phyloP scores from a whole-genome alignment of 2,329 filamentous ascomycete species.

The Diaporthe vaccinii region DNA sequence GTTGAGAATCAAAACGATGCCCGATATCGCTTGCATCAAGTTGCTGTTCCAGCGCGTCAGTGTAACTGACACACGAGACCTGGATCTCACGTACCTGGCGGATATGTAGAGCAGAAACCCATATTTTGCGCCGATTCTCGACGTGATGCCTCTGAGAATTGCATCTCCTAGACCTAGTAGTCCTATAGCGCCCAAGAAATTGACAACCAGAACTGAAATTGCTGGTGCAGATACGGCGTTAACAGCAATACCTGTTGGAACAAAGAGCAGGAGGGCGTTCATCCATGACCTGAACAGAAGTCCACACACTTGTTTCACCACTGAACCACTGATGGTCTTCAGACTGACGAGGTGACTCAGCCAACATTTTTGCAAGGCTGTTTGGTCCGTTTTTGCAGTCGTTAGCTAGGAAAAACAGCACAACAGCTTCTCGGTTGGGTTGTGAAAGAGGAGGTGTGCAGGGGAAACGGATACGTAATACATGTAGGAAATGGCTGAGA shows the following conservation, averaged over 20 bases:
- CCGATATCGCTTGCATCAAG: slow-evolving; percentile 7
- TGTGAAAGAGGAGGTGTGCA: background rate
- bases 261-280: slow-evolving; percentile 16
- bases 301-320: background rate
- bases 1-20: slow-evolving; percentile 3
- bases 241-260: slow-evolving; percentile 10
- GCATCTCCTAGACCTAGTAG: slow-evolving; percentile 3
- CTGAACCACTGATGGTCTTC: background rate
- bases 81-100: background rate
- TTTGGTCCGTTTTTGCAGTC: background rate
- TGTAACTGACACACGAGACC: background rate
- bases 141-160: background rate
- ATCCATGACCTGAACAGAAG: background rate
- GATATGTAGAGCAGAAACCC: slow-evolving; percentile 13
- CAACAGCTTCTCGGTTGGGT: background rate
- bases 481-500: too few species aligned
- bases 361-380: background rate
- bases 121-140: background rate
- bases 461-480: background rate
- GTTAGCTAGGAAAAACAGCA: background rate
- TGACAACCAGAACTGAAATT: slow-evolving; percentile 4
- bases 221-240: background rate
- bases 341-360: background rate
- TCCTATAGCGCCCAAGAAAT: slow-evolving; percentile 11
- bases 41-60: background rate